Conservation (phyloP, 2,329 filamentous ascomycete genomes). For the Epichloe hybrida region DNA sequence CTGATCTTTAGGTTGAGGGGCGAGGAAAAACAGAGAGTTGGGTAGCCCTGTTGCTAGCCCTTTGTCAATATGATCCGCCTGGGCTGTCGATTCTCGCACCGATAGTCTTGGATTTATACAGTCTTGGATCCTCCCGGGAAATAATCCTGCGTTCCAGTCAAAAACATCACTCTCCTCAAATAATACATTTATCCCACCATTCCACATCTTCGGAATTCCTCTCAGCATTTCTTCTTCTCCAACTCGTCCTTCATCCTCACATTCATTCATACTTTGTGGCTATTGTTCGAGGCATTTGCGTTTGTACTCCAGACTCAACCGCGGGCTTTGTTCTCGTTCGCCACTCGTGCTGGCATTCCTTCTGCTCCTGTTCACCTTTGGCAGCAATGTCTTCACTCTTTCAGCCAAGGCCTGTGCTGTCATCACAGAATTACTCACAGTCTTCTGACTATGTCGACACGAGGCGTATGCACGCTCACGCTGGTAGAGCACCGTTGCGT, state of each 20-base stretch:
- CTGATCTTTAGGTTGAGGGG: constrained; percentile 20
- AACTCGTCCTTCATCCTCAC: constrained; percentile 16
- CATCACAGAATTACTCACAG: constrained; percentile 37
- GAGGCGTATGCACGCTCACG: constrained; percentile 25
- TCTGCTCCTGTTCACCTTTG: constrained; percentile 11
- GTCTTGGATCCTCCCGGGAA: constrained; percentile 18
- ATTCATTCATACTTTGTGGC: constrained; percentile 16
- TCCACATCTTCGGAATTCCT: constrained; percentile 30
- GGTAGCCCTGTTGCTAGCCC: constrained; percentile 14
- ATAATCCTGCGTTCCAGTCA: constrained; percentile 24
- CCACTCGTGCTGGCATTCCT: constrained; percentile 19
- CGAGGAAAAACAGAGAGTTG: constrained; percentile 7
- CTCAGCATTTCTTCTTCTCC: constrained; percentile 28
- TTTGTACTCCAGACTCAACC: constrained; percentile 5
- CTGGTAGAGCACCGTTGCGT: constrained; percentile 32
- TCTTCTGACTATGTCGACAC: constrained; percentile 33
- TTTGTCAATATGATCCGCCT: constrained; percentile 21
- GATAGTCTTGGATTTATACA: constrained; percentile 27
- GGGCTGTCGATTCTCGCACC: constrained; percentile 17
- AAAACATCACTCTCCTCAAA: constrained; percentile 18
- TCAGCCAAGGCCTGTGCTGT: constrained; percentile 32
- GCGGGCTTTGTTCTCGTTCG: constrained; percentile 15
- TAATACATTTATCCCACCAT: constrained; percentile 30
- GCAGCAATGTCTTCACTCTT: constrained; percentile 25
- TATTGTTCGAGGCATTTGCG: constrained; percentile 15